Evolutionary conservation across 1,284 basidiomycete species (phyloP).

Genomic region (Stygiomarasmius scandens): DNA sequence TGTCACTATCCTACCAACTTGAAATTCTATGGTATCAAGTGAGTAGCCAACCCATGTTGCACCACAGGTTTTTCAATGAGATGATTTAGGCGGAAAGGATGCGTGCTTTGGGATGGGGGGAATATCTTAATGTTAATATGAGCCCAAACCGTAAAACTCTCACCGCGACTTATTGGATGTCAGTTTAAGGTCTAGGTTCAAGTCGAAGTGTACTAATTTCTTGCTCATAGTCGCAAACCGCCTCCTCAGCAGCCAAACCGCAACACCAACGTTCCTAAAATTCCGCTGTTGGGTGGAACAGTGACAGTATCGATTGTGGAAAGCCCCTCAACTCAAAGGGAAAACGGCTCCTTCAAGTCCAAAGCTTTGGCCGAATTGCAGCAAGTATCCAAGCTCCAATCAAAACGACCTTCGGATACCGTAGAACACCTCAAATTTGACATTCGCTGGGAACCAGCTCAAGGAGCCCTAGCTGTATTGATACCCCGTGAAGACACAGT

Average conservation of each 20-base stretch:
- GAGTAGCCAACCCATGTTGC: not conserved
- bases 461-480: slow-evolving; percentile 57
- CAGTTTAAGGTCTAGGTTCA: slow-evolving; percentile 8
- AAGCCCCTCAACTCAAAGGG: slow-evolving; percentile 36
- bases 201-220: not conserved
- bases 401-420: slow-evolving; percentile 63
- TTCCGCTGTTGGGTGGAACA: slow-evolving; percentile 60
- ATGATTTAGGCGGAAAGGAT: slow-evolving; percentile 62
- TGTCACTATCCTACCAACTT: slow-evolving; percentile 83
- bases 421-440: slow-evolving; percentile 65
- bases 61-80: not conserved
- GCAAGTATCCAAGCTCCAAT: slow-evolving; percentile 58
- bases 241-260: slow-evolving; percentile 23
- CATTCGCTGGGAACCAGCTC: slow-evolving; percentile 69
- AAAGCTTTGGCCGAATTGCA: slow-evolving; percentile 65
- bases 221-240: slow-evolving; percentile 48
- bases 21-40: slow-evolving; percentile 83
- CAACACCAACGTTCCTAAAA: slow-evolving; percentile 36
- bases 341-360: slow-evolving; percentile 43
- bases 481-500: slow-evolving; percentile 47
- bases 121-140: slow-evolving; percentile 68
- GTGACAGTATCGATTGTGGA: slow-evolving; percentile 49
- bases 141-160: slow-evolving; percentile 65
- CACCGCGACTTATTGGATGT: slow-evolving; percentile 78
- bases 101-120: slow-evolving; percentile 77